phyloP scores from a whole-genome alignment of 2,329 filamentous ascomycete species.

The Botrytis byssoidea region DNA sequence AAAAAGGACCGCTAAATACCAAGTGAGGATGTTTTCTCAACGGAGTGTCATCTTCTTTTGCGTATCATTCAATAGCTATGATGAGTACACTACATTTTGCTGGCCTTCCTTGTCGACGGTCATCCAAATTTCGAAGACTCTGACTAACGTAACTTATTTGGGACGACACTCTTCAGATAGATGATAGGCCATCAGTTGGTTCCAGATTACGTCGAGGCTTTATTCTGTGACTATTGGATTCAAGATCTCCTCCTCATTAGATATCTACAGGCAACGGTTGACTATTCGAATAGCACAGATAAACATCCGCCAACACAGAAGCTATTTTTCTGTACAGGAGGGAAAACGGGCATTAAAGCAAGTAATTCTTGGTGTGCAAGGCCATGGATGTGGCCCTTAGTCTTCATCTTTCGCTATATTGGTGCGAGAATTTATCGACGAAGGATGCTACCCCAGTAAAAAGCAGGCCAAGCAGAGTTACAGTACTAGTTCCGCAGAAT shows the following conservation, averaged over 20 bases:
- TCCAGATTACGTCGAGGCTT: not conserved
- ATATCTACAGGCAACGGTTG: too few species aligned
- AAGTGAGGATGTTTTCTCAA: accelerated
- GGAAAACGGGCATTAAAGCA: not conserved
- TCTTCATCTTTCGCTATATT: not conserved
- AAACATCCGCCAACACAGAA: not conserved
- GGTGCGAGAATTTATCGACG: not conserved
- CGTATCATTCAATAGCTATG: not conserved
- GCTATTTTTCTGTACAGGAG: not conserved
- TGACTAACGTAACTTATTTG: not conserved
- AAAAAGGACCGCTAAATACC: not conserved
- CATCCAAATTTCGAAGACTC: not conserved
- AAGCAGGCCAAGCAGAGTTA: not conserved
- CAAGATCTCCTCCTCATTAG: not conserved
- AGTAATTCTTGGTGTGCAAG: not conserved
- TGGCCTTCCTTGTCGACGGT: not conserved
- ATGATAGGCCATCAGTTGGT: not conserved
- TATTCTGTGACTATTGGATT: not conserved
- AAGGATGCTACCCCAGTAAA: not conserved
- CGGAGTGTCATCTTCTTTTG: accelerated
- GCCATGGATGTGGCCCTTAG: too few species aligned
- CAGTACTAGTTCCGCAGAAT: accelerated
- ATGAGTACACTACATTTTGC: not conserved
- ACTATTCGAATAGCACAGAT: too few species aligned
- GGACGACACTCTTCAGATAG: not conserved